Conservation (phyloP, 2,329 filamentous ascomycete species). For the Zymoseptoria pseudotritici region DNA sequence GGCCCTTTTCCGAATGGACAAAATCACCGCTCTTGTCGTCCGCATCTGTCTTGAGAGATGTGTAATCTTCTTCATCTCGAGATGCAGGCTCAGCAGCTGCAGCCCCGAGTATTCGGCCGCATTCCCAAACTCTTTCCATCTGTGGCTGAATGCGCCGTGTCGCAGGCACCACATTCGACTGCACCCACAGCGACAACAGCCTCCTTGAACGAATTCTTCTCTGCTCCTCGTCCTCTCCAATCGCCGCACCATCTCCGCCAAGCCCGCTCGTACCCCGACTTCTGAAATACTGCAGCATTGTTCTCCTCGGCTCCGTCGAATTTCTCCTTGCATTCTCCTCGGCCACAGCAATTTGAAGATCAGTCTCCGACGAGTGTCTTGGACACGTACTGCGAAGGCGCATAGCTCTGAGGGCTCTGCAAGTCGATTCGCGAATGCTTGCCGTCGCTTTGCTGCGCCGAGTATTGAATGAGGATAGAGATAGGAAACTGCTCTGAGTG, state of each 20-base stretch:
- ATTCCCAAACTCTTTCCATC: neutral
- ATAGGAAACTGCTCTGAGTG: neutral
- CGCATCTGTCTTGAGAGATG: too few relatives aligned
- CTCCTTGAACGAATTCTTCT: neutral
- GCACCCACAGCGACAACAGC: neutral
- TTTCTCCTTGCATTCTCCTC: neutral
- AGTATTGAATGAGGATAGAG: neutral
- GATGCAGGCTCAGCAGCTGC: neutral
- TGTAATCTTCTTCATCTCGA: neutral
- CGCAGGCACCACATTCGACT: neutral
- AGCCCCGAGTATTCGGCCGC: neutral
- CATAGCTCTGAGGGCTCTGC: neutral
- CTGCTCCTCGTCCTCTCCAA: slow-evolving; percentile 2
- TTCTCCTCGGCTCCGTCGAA: neutral
- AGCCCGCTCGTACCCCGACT: neutral
- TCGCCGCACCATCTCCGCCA: neutral
- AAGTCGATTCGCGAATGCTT: neutral
- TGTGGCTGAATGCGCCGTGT: neutral
- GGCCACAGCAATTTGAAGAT: neutral
- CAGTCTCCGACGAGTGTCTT: neutral
- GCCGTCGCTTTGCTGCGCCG: neutral
- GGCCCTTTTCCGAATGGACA: neutral
- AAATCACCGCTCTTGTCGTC: neutral
- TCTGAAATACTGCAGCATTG: neutral
- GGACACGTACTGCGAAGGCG: neutral